phyloP scores from a whole-genome alignment of 106 monocot genomes.

The Apostasia shenzhenica region DNA sequence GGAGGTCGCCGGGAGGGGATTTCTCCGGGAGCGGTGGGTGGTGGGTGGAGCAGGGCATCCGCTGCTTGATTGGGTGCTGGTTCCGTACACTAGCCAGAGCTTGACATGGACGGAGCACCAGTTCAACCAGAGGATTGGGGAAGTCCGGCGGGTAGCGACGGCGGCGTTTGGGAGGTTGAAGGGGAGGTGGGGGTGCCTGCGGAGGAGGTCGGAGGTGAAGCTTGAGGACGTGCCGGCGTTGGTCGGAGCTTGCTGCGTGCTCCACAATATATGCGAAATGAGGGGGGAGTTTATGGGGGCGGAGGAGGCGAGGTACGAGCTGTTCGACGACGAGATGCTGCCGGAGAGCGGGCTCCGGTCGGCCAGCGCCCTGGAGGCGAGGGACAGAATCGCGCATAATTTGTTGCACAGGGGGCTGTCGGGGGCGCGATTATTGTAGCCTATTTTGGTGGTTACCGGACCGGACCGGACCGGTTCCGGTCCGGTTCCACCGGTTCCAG shows the following conservation, averaged over 20 bases:
- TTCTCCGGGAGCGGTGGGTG: constrained; percentile 36
- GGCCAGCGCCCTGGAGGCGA: constrained; percentile 28
- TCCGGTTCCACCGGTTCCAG: too few relatives aligned
- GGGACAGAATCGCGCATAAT: constrained; percentile 78
- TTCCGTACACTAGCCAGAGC: constrained; percentile 72
- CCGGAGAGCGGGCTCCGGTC: constrained; percentile 59
- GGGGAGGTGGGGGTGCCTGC: constrained; percentile 83
- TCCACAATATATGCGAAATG: constrained; percentile 89
- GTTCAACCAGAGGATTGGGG: constrained; percentile 72
- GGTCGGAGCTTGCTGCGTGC: constrained; percentile 81
- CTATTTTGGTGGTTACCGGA: too few relatives aligned
- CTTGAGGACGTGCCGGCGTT: constrained; percentile 71
- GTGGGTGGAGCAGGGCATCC: constrained; percentile 67
- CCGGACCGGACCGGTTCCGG: too few relatives aligned
- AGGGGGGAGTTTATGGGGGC: constrained; percentile 26
- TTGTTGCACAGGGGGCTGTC: constrained; percentile 59
- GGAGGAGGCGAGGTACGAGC: constrained; percentile 25
- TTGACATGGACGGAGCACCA: constrained; percentile 92
- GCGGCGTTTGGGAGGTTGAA: constrained; percentile 72
- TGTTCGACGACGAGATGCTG: constrained; percentile 70
- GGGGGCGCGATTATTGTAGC: constrained; percentile 12
- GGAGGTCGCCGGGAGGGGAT: constrained; percentile 21
- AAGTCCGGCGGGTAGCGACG: constrained; percentile 39
- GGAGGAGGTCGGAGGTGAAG: constrained; percentile 90
- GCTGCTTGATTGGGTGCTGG: constrained; percentile 76